Base-by-base conservation (phyloP, 192 early-diverging fungal species). In the Backusella circina region DNA sequence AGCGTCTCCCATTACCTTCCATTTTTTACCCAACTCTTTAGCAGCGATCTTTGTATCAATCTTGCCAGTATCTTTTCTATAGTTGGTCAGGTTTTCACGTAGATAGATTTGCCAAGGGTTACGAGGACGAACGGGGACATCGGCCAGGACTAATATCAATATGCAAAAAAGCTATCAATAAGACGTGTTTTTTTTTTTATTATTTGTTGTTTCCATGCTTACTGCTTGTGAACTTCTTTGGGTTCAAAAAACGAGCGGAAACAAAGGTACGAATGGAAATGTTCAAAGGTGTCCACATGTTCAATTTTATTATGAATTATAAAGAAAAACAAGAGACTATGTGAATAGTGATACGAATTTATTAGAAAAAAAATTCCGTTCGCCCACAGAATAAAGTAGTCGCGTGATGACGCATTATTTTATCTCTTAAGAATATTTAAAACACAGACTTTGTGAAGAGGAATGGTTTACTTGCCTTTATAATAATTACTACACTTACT, bases 101-200 rank as follows among this genome's bases (percentile, higher is more conserved):
- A 77, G 35, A 36, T 31, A 82, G 8, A 82, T 61, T 31, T 82
- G 80, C 80, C 80, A 82, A 41, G 69, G 73, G 3, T 74, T 75
- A 36, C 70, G 72, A 26, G 80, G 80, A 33, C 76, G 72, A 18
- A 51, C 10, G 13, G 80, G 80, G 1, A 82, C 70, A 15, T 67
- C 65, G 0, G 67, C 32, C 23, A 82, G 68, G 39, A 78, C 80
- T 81, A 39, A 2, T 35, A 2, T 30, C 39, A 41, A 16, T 16
- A 47, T 35, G 32, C 3, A 18, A 41, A 41, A 41, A 9, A 28
- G 67, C 5, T 39, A 67, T 64, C 5, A 39, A 38, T 13, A 61
- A 28, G 13, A 2, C 13, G 23, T 9, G 4, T 15, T 35, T 35
- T 16, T 67, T 32, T 67, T 15, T 33, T 36, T 67, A 0, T 67